phyloP scores from a whole-genome alignment of 495 filamentous ascomycete genomes.

The Staphylotrichum tortipilum region DNA sequence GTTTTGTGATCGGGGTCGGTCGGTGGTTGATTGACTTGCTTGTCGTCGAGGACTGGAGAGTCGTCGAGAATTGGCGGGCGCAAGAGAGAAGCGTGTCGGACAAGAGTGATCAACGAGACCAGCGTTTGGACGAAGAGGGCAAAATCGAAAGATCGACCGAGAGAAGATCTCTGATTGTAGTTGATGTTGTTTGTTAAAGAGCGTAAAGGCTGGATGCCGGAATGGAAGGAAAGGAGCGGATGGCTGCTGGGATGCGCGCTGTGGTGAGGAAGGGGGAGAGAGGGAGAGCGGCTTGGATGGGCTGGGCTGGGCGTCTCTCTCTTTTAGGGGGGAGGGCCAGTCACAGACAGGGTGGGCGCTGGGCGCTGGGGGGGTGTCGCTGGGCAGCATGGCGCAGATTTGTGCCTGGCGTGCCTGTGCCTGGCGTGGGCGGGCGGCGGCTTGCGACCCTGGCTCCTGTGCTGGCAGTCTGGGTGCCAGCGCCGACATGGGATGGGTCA shows the following conservation, averaged over 20 bases:
- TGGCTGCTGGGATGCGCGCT: slow-evolving; percentile 18
- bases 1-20: not conserved
- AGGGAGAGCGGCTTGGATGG: slow-evolving; percentile 12
- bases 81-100: not conserved
- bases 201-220: slow-evolving; percentile 26
- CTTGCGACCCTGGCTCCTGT: not conserved
- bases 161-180: not conserved
- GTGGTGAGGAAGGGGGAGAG: slow-evolving; percentile 11
- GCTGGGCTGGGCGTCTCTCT: slow-evolving; percentile 15
- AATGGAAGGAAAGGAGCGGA: slow-evolving; percentile 27
- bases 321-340: slow-evolving; percentile 17
- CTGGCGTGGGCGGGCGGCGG: slow-evolving; percentile 7
- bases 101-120: slow-evolving; percentile 3
- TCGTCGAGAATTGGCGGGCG: no score
- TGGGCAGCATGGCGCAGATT: not conserved
- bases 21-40: not conserved
- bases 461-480: no score
- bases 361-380: no score
- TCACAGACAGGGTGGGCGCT: no score
- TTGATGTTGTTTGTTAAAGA: no score
- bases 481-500: no score
- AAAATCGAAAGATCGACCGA: slow-evolving; percentile 4
- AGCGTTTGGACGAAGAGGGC: slow-evolving; percentile 5
- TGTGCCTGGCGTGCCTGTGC: no score
- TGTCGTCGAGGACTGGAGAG: no score